These are phyloP conservation scores for Panellus pusillus DNA, from an alignment of 768 basidiomycete genomes.

Conservation along the genomic window DNA sequence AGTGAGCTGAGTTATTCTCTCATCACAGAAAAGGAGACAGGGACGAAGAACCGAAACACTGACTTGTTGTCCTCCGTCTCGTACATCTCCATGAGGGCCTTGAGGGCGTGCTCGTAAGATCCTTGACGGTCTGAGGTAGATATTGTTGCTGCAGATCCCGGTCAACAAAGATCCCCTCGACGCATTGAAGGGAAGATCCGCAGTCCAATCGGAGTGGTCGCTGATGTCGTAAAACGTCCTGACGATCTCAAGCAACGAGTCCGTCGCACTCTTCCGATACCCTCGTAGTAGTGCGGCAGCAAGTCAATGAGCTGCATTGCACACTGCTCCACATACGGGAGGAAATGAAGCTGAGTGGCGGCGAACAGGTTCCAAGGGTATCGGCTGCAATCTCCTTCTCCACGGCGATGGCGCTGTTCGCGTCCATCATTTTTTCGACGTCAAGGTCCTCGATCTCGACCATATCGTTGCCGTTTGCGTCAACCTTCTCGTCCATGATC, in stretches of 20 bases:
- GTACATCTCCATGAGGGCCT: conserved; percentile 82
- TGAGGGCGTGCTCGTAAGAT: conserved; percentile 73
- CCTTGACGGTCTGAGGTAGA: conserved; percentile 68
- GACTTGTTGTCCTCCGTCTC: conserved; percentile 97
- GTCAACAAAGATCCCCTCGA: conserved; percentile 1
- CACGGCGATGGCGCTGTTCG: conserved; percentile 94
- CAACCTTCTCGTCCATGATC: conserved; percentile 51
- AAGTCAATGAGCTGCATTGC: conserved; percentile 77
- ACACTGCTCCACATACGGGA: conserved; percentile 85
- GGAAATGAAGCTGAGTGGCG: conserved; percentile 78
- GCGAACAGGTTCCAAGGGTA: conserved; percentile 91
- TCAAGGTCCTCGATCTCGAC: conserved; percentile 78
- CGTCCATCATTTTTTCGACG: conserved; percentile 84
- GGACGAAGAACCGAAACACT: conserved; percentile 40
- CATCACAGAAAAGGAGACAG: conserved; percentile 38
- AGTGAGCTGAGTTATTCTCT: conserved; percentile 76
- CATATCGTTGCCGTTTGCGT: conserved; percentile 55
- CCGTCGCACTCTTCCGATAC: conserved; percentile 92
- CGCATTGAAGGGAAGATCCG: conserved; percentile 46
- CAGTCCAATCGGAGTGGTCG: conserved; percentile 77
- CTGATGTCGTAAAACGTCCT: conserved; percentile 90
- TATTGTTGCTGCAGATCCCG: conserved; percentile 38
- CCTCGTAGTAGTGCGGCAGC: conserved; percentile 93
- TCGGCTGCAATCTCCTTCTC: conserved; percentile 99
- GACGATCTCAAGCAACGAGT: conserved; percentile 85